These are phyloP conservation scores for Ceriops tagal DNA, from an alignment of 345 rosid species.

Conservation along the genomic window DNA sequence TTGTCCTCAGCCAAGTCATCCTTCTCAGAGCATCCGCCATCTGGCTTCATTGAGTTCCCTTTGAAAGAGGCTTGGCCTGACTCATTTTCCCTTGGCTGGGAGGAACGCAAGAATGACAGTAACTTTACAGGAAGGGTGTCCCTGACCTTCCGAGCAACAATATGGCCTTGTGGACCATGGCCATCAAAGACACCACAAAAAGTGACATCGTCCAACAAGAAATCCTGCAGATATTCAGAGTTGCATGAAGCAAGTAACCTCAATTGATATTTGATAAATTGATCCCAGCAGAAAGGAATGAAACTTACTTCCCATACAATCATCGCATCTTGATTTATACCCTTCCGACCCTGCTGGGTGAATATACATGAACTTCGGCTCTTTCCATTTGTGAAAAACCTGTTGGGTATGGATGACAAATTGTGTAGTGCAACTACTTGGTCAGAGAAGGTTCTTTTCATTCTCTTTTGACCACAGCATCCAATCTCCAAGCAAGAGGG, in stretches of 20 bases:
- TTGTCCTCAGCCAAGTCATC: conserved; percentile 48
- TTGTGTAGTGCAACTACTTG: conserved; percentile 52
- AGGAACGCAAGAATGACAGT: conserved; percentile 53
- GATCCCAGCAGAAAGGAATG: conserved; percentile 19
- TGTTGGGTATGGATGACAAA: conserved; percentile 69
- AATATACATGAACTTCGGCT: conserved; percentile 83
- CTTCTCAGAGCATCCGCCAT: conserved; percentile 43
- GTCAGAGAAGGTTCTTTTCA: conserved; percentile 71
- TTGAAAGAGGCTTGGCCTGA: conserved; percentile 47
- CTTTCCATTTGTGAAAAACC: conserved; percentile 77
- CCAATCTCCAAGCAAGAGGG: conserved; percentile 57
- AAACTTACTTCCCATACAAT: conserved; percentile 96
- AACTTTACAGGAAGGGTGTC: conserved; percentile 82
- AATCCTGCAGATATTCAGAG: conserved; percentile 57
- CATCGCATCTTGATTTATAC: conserved; percentile 97
- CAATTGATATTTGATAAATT: conserved; percentile 13
- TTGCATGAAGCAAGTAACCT: conserved; percentile 9
- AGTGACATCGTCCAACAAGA: conserved; percentile 73
- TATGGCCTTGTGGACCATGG: conserved; percentile 99
- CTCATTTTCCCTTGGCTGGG: conserved; percentile 49
- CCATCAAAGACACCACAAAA: conserved; percentile 98
- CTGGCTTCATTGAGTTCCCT: conserved; percentile 47
- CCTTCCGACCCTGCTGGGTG: conserved; percentile 98
- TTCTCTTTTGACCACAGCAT: conserved; percentile 65
- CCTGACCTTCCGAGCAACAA: conserved; percentile 93